Conservation (phyloP, 192 early-diverging fungal species). For the Coemansia sp. region DNA sequence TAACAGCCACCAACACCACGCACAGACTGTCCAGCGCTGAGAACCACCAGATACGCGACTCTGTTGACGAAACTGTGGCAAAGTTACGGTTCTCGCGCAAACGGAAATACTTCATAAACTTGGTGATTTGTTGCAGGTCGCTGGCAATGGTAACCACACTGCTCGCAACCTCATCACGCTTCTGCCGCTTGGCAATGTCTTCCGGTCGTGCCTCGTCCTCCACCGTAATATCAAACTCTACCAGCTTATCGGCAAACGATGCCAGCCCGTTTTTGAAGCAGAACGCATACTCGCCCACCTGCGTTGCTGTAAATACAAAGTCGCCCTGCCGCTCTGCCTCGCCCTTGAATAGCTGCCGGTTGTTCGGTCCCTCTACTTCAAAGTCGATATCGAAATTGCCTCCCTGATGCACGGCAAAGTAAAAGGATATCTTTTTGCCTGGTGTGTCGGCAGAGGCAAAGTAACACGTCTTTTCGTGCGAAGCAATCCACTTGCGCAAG, state of each 20-base stretch:
- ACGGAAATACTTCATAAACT: conserved; percentile 85
- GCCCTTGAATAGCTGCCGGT: conserved; percentile 66
- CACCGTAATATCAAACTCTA: conserved; percentile 93
- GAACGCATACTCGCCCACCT: conserved; percentile 89
- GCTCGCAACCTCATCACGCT: conserved; percentile 58
- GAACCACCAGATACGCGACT: conserved; percentile 91
- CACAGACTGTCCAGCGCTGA: conserved; percentile 70
- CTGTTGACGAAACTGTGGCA: conserved; percentile 83
- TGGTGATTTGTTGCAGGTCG: conserved; percentile 66
- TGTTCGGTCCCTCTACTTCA: conserved; percentile 74
- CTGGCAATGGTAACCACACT: conserved; percentile 62
- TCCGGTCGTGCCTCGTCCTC: conserved; percentile 79
- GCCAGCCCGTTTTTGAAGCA: conserved; percentile 97
- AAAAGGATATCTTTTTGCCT: conserved; percentile 93
- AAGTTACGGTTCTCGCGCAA: conserved; percentile 90
- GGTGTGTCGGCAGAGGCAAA: conserved; percentile 73
- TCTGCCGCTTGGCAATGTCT: conserved; percentile 57
- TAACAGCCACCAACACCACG: conserved; percentile 77
- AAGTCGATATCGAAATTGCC: conserved; percentile 98
- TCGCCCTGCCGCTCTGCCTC: conserved; percentile 93
- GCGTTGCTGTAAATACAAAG: conserved; percentile 84
- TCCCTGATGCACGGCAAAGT: conserved; percentile 97
- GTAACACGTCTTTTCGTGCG: conserved; percentile 91
- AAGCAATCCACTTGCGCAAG: conserved; percentile 84
- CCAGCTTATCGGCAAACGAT: conserved; percentile 89